Evolutionary conservation across 805 yeast species (phyloP), one percentile per base, ranked within the genome.

Genomic region (Candida parachauliodes): DNA sequence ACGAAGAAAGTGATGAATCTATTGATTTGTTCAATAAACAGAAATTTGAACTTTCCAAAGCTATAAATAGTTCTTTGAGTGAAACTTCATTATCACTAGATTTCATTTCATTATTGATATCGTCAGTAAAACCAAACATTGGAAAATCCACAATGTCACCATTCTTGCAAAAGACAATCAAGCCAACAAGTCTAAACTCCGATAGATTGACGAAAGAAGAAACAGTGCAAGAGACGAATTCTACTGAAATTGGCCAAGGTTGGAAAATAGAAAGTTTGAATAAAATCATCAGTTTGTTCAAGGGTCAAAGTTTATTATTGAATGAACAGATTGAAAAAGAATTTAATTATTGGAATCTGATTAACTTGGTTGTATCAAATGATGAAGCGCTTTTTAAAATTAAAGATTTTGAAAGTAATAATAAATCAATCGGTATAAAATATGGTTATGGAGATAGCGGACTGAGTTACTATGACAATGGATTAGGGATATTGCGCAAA

Each of bases 361-460:
- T 68, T n/a, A 73, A 72, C 39, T 55, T 73, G 34, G 73, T 74
- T 11, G 52, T 66, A 34, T 57, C 63, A 3, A 66, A 72, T 40
- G 57, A 60, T 34, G 95, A 86, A 52, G 78, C 80, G 1, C 57
- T 89, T 9, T 80, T 82, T 51, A 85, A 83, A 47, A 70, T 81
- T 18, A 71, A 79, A 37, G 81, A 76, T 39, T 19, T 45, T 6
- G 24, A 15, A 15, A 55, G 49, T 15, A 68, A 70, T 23, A 57
- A 70, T 0, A 68, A 77, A 14, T 74, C 77, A 8, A 71, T 89
- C 29, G 94, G 91, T 3, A 83, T 91, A 25, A 87, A 85, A 50
- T 93, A 84, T 53, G 98, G 98, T 0, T 91, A 77, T 62, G 89
- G 83, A 12, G 97, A 89, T 57, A 79, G 95, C 0, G 98, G 98